phyloP scores from a whole-genome alignment of 345 rosid species.

The Corchorus capsularis region DNA sequence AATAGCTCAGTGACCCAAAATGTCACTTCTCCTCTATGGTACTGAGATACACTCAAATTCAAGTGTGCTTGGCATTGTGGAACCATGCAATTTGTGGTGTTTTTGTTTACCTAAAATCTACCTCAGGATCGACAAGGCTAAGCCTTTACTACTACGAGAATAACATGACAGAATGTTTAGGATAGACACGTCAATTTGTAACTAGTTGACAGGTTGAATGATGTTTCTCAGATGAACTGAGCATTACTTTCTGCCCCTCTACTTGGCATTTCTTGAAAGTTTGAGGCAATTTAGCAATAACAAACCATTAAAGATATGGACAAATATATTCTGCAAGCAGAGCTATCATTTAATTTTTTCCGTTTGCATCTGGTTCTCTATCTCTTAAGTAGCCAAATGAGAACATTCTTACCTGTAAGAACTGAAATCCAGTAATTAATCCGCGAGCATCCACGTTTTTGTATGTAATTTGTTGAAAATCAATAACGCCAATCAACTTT shows the following conservation, averaged over 20 bases:
- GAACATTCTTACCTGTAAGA: slow-evolving; percentile 67
- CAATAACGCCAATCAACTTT: slow-evolving; percentile 62
- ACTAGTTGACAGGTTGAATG: not conserved
- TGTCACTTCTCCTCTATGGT: not conserved
- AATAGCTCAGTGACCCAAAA: not conserved
- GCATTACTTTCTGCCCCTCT: not conserved
- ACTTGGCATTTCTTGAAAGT: not conserved
- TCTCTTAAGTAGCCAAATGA: slow-evolving; percentile 9
- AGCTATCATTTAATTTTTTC: too few relatives aligned
- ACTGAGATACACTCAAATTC: not conserved
- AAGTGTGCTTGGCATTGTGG: not conserved
- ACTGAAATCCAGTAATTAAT: slow-evolving; percentile 79
- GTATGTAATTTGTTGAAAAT: slow-evolving; percentile 64
- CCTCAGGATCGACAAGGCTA: too few relatives aligned
- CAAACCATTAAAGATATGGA: not conserved
- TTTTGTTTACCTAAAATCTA: not conserved
- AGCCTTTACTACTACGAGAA: too few relatives aligned
- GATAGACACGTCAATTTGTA: not conserved
- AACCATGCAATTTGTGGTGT: not conserved
- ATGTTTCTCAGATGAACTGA: not conserved
- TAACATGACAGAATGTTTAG: too few relatives aligned
- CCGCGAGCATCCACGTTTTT: slow-evolving; percentile 82
- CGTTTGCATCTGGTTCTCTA: not conserved
- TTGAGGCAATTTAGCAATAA: not conserved
- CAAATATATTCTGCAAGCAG: not conserved